Base-by-base conservation (phyloP, 148 eudicot genomes). In the Rhododendron ferrugineum region DNA sequence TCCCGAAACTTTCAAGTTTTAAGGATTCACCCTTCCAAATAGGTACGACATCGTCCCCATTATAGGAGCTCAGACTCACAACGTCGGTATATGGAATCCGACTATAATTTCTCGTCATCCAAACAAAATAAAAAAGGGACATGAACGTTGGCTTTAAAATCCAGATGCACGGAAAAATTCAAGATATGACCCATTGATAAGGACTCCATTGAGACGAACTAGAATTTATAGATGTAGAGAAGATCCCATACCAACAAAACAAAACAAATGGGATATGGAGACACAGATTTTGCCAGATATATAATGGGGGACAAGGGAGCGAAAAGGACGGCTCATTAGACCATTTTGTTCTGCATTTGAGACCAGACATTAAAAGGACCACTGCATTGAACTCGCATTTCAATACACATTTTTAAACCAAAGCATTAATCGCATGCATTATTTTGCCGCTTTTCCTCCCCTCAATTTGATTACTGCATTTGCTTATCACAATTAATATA, bases 301-400 rank as follows among this genome's bases (percentile, higher is more conserved):
- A 62, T 58, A 30, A 46, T 47, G 78, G 30, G 75, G 62, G 26
- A 79, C 72, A 44, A 87, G 79, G 40, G 46, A 37, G 64, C 18
- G 88, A 87, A 83, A 87, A 83, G 7, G 83, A 87, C 58, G 78
- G 83, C 68, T 79, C 83, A n/a, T 0, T 37, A 40, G 56, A 83
- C 83, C 83, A 83, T 11, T 87, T 68, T 68, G 52, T 60, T 68
- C 62, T 13, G 49, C 6, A 18, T 46, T n/a, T 26, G 56, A 66
- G 78, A 68, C 56, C 54, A 73, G 79, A 81, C 79, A 37, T 7
- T 8, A 28, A 2, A 54, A 62, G 76, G 84, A 82, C 84, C 84
- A 64, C 84, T 37, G 74, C 84, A 23, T 82, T 82, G 52, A 37
- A 37, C 64, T 81, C 83, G 9, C 66, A 20, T 0, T 58, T 81